Conservation (phyloP, 352 stramenopile genomes). For the Bremia lactucae region DNA sequence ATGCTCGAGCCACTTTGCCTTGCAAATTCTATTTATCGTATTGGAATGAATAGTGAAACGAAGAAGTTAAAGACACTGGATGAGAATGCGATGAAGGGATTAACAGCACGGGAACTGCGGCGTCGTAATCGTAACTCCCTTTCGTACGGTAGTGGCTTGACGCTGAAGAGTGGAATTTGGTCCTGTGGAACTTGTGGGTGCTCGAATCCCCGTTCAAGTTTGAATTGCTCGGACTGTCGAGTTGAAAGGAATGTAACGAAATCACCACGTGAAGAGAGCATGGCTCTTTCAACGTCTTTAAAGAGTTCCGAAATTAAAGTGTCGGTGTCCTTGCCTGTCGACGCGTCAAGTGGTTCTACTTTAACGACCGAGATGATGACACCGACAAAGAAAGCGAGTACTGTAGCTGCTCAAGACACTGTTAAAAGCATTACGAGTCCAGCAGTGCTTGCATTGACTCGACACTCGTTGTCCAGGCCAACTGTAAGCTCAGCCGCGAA, state of each 20-base stretch:
- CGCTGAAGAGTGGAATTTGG: constrained; percentile 36
- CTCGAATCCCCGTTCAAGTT: constrained; percentile 36
- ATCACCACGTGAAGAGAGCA: constrained; percentile 8
- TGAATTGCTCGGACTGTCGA: constrained; percentile 37
- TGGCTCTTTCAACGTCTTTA: constrained; percentile 1
- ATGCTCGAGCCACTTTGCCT: too few relatives aligned
- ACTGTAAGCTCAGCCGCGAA: constrained; percentile 26
- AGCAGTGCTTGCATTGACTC: constrained; percentile 5
- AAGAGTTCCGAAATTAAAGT: constrained; percentile 4
- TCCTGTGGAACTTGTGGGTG: constrained; percentile 41
- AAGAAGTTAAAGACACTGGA: too few relatives aligned
- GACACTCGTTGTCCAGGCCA: constrained; percentile 11
- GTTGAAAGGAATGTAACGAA: constrained; percentile 17
- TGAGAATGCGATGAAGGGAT: too few relatives aligned
- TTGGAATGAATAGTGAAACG: too few relatives aligned
- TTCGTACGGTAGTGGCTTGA: constrained; percentile 15
- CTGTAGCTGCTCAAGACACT: constrained; percentile 5
- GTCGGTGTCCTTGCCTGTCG: constrained; percentile 1
- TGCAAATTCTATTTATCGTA: too few relatives aligned
- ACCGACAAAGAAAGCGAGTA: constrained; percentile 5
- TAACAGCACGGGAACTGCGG: constrained; percentile 20
- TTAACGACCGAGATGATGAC: constrained; percentile 5
- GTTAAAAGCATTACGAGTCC: constrained; percentile 10
- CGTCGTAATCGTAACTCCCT: constrained; percentile 15
- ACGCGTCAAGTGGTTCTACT: not conserved